Evolutionary conservation across 768 basidiomycete species (phyloP), one percentile per base, ranked within the genome.

Genomic region (Phylloporus rhodoxanthus): DNA sequence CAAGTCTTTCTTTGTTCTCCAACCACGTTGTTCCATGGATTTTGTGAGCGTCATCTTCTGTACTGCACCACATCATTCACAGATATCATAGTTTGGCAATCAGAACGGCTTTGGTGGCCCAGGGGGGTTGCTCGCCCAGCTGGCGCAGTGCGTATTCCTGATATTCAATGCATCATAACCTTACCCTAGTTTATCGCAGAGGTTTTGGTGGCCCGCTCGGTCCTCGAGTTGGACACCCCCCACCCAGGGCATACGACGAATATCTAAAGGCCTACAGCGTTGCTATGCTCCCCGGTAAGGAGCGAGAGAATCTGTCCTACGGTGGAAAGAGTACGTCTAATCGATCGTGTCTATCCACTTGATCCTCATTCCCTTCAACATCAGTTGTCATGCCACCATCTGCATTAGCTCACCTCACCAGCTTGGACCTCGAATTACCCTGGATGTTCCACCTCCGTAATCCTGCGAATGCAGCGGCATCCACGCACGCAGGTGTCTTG

Each of bases 381-480:
- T 11, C 56, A 98, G 96, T 98, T 56, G 90, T 99, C 47, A 93
- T 99, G 91, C 96, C 96, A 3, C 91, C 88, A 15, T 97, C 94
- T 36, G 87, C 94, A 9, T 76, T 99, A 4, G 94, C 94, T 8
- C 83, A 83, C 57, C 75, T 99, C 9, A 88, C 91, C 0, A 78
- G 78, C 33, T 78, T 98, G 43, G 94, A 99, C 60, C 76, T 99
- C 38, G 86, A 91, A 52, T 77, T 78, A 0, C 96, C 96, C 0
- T 96, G 94, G 94, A 91, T 88, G 75, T 99, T 99, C 67, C 85
- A 95, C 55, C 76, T 99, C 45, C 85, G 90, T 43, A 98, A 98
- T 69, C 95, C 96, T 1, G 43, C 71, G 59, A 94, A 87, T 71
- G 76, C 78, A 45, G 89, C 82, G 29, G 87, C 80, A 47, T 93